Percentiles rank a stretch among this genome's conserved stretches.
These are phyloP conservation scores for Starmera stellimalicola DNA, from an alignment of 1,139 yeast species.

Conservation along the genomic window DNA sequence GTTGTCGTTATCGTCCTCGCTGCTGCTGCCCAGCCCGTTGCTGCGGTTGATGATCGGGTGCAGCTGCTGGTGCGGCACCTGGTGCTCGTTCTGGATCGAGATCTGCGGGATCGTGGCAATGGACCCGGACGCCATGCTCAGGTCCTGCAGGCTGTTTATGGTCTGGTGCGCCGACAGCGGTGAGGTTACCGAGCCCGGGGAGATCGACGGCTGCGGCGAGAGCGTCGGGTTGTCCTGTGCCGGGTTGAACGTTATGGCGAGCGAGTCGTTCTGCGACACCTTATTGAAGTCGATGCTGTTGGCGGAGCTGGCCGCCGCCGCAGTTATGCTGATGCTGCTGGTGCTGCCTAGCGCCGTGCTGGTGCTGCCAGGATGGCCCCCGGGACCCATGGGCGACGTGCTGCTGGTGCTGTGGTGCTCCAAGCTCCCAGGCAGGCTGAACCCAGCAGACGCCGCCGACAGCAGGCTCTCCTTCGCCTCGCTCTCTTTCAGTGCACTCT, in stretches of 20 bases:
- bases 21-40: constrained; percentile 5
- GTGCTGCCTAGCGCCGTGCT: no score
- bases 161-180: constrained; percentile 17
- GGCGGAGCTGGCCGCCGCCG: no score
- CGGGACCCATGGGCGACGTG: no score
- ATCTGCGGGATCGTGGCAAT: neutral
- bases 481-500: no score
- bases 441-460: no score
- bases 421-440: no score
- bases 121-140: neutral
- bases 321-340: no score
- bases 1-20: constrained; percentile 1
- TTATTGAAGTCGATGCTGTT: neutral
- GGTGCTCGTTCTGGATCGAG: neutral
- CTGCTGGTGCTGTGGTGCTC: no score
- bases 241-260: constrained; percentile 11
- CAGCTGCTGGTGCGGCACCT: neutral
- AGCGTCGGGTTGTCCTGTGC: constrained; percentile 18
- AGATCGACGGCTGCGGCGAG: constrained; percentile 20
- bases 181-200: constrained; percentile 17
- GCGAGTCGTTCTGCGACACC: constrained; percentile 3
- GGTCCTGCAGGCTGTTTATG: constrained; percentile 8
- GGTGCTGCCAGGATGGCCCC: no score
- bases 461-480: no score
- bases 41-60: no score